Evolutionary conservation across 2,329 filamentous ascomycete genomes (phyloP), one percentile per base, ranked within the genome.

Genomic region (Zasmidium angulare): DNA sequence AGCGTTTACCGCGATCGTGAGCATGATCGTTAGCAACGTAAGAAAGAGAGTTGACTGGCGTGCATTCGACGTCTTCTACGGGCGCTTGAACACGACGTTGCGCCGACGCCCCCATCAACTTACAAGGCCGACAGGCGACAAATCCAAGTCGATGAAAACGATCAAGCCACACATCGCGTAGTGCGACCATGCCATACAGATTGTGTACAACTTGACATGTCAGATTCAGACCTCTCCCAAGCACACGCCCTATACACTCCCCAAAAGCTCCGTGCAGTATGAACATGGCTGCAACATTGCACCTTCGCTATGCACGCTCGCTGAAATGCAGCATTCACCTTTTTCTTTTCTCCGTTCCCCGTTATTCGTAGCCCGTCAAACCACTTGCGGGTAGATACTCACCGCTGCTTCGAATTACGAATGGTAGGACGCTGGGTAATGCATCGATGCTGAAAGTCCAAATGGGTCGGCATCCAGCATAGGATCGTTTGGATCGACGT

Each of bases 401-500:
- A 11, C 26, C 26, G 36, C 11, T 17, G 14, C 6, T 19, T 43
- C 12, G n/a, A 43, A 43, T 43, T 17, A 43, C n/a, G 36, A 43
- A 43, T 43, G 36, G 53, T 55, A 55, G 2, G 53, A 48, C 2
- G 61, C 60, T 3, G 65, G 65, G 31, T 64, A 66, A 43, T 67
- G 65, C 93, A 96, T 96, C 77, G 91, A 96, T 36, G 93, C 93
- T 60, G 90, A 93, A 54, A 97, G 81, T 12, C 93, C 93, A 70
- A 97, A 98, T 0, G 93, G 93, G 75, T 97, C 93, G 75, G 92
- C 91, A 72, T 97, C 93, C 51, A 96, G 81, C 77, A 92, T 90
- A 19, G 92, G 89, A 70, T 97, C 93, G 72, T 91, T 96, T 14
- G 86, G 82, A 66, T 88, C 86, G 69, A 89, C 74, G 54, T 77